These are phyloP conservation scores for Phoma sp. DNA, from an alignment of 2,329 filamentous ascomycete species.

Conservation along the genomic window DNA sequence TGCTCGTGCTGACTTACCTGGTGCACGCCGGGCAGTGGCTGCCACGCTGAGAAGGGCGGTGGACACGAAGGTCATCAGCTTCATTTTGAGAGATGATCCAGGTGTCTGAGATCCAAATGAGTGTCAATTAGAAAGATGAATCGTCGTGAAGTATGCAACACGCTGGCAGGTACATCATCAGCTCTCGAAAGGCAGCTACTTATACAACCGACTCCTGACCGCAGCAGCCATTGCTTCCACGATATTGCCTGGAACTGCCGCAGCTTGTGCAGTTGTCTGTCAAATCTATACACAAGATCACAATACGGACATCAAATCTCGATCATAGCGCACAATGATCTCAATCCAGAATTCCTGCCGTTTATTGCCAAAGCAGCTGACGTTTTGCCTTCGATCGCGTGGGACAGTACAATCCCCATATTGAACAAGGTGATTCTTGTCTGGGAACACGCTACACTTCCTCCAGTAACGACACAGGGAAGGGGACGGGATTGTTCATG, in stretches of 20 bases:
- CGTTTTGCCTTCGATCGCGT: not conserved
- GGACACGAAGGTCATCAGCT: not conserved
- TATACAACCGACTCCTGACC: no score
- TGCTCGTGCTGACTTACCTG: no score
- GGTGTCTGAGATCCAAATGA: not conserved
- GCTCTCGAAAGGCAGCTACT: no score
- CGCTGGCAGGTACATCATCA: no score
- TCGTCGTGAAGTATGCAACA: no score
- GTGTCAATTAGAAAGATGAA: slow-evolving; percentile 12
- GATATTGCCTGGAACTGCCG: not conserved
- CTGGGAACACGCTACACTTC: no score
- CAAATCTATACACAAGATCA: slow-evolving; percentile 23
- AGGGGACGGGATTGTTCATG: no score
- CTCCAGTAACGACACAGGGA: no score
- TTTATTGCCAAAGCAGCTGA: not conserved
- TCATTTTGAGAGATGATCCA: not conserved
- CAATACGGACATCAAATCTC: slow-evolving; percentile 31
- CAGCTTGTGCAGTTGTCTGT: slow-evolving; percentile 13
- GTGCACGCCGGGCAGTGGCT: no score
- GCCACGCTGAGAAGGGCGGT: no score
- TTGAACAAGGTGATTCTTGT: not conserved
- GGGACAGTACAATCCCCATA: not conserved
- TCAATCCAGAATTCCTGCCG: not conserved
- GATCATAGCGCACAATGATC: not conserved
- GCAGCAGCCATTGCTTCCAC: no score